Evolutionary conservation across 2,329 filamentous ascomycete species (phyloP).

Genomic region (Fusarium odoratissimum): DNA sequence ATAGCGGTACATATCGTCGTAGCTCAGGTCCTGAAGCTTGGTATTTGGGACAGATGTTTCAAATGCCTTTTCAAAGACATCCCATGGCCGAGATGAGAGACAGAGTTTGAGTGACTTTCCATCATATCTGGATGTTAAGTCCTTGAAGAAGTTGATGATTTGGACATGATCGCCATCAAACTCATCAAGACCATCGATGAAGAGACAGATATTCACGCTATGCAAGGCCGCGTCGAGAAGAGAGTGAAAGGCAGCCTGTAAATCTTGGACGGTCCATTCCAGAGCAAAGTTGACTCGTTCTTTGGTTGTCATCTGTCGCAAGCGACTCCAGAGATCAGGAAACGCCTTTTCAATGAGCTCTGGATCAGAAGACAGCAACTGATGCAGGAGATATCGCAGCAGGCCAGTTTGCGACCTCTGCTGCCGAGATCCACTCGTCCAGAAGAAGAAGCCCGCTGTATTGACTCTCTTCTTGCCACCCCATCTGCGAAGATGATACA

Average conservation of each 20-base stretch:
- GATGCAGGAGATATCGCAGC: conserved; percentile 52
- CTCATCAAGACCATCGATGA: conserved; percentile 51
- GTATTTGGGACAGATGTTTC: conserved; percentile 6
- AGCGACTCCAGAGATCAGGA: background rate
- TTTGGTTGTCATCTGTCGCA: conserved; percentile 9
- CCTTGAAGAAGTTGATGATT: conserved; percentile 45
- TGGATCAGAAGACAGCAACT: conserved; percentile 43
- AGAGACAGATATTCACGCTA: conserved; percentile 37
- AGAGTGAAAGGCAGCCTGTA: background rate
- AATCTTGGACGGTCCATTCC: conserved; percentile 5
- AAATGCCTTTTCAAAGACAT: conserved; percentile 9
- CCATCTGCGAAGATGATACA: conserved; percentile 44
- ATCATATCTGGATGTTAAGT: background rate
- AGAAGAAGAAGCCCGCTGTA: conserved; percentile 58
- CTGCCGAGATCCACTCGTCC: conserved; percentile 54
- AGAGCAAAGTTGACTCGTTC: conserved; percentile 9
- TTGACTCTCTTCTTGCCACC: conserved; percentile 40
- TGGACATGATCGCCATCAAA: conserved; percentile 48
- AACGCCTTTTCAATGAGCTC: background rate
- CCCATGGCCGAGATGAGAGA: conserved; percentile 11
- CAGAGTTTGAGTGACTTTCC: conserved; percentile 12
- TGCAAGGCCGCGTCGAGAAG: background rate
- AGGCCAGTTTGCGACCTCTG: conserved; percentile 54
- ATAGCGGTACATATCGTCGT: conserved; percentile 15
- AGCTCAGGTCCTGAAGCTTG: conserved; percentile 14